These are phyloP conservation scores for Rhodomyrtus psidioides DNA, from an alignment of 441 rosid genomes.

Conservation along the genomic window DNA sequence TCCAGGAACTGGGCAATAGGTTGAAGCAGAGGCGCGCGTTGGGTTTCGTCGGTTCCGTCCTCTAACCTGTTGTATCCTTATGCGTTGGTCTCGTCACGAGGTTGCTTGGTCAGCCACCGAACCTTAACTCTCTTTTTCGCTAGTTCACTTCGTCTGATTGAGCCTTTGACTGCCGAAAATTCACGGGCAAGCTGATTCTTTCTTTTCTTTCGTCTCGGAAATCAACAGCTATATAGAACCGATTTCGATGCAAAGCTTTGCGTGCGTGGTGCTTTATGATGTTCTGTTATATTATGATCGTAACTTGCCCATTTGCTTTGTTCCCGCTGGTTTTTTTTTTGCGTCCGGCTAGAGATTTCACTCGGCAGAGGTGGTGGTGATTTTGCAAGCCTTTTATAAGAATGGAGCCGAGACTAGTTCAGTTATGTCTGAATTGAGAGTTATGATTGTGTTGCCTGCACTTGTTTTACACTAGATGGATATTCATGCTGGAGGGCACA, in stretches of 20 bases:
- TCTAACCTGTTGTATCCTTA: not conserved
- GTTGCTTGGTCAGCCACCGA: not conserved
- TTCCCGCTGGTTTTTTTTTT: not conserved
- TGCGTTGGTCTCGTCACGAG: not conserved
- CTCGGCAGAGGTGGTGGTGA: not conserved
- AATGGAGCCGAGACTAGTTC: not conserved
- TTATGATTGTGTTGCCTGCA: not conserved
- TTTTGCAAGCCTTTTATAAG: not conserved
- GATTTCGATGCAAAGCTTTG: not conserved
- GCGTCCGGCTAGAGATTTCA: not conserved
- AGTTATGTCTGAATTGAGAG: not conserved
- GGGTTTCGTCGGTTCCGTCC: not conserved
- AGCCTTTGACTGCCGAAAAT: not conserved
- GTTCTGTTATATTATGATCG: not conserved
- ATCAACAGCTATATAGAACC: not conserved
- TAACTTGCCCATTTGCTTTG: not conserved
- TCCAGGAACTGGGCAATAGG: not conserved
- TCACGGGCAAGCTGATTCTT: not conserved
- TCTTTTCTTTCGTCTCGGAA: not conserved
- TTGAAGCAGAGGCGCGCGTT: not conserved
- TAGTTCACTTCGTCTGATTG: not conserved
- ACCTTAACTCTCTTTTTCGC: not conserved
- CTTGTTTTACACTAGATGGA: not conserved
- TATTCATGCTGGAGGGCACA: not conserved
- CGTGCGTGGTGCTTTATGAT: not conserved